phyloP scores from a whole-genome alignment of 2,329 filamentous ascomycete species.

The Fusarium kyushuense region DNA sequence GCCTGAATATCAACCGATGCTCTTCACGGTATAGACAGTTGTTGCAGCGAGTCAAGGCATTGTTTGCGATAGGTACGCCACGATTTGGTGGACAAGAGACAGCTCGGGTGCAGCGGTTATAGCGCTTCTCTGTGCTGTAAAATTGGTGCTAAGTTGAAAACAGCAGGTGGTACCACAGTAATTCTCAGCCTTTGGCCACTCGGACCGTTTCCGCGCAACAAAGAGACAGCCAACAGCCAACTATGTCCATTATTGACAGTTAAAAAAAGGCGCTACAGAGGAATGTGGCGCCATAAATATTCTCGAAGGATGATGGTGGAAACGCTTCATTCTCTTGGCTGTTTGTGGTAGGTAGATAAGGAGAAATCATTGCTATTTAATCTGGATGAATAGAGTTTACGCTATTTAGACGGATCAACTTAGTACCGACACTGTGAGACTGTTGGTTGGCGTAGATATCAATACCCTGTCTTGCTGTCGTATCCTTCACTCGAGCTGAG shows the following conservation, averaged over 20 bases:
- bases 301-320: slow-evolving; percentile 8
- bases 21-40: neutral
- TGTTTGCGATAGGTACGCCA: too few relatives aligned
- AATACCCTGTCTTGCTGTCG: slow-evolving; percentile 3
- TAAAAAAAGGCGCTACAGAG: neutral
- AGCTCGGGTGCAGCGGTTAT: neutral
- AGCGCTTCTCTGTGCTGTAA: neutral
- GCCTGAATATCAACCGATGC: neutral
- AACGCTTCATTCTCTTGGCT: neutral
- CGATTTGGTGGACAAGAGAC: too few relatives aligned
- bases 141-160: slow-evolving; percentile 5
- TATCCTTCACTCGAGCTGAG: slow-evolving; percentile 2
- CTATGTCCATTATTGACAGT: neutral
- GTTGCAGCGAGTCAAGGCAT: neutral
- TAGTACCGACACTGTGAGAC: neutral
- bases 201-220: neutral
- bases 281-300: slow-evolving; percentile 15
- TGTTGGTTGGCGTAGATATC: neutral
- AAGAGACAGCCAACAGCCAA: neutral
- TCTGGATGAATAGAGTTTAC: neutral
- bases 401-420: neutral
- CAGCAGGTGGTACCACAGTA: slow-evolving; percentile 11
- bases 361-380: neutral
- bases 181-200: slow-evolving; percentile 8
- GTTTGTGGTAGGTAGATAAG: neutral